A percentile compares a stretch with the other conserved stretches of the same genome.
These are phyloP conservation scores for Kernera saxatilis DNA, from an alignment of 345 rosid genomes.

Conservation along the genomic window DNA sequence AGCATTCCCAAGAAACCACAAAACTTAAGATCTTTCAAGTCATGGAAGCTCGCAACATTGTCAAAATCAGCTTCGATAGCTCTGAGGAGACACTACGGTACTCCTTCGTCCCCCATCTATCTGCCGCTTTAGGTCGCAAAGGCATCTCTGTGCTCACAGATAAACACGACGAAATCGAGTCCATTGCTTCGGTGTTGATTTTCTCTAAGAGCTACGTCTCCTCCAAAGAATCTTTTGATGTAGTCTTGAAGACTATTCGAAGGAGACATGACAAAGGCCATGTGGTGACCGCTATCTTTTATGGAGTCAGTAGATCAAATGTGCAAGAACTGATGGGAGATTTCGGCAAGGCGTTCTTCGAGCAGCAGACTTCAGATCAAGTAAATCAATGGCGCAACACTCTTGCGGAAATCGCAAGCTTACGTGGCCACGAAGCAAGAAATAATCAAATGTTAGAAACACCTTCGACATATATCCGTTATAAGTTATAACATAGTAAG, in stretches of 20 bases:
- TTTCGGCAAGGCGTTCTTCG: no score
- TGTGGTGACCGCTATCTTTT: slow-evolving; percentile 3
- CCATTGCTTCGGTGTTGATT: not conserved
- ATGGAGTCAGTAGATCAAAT: not conserved
- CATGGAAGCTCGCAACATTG: not conserved
- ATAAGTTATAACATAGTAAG: no score
- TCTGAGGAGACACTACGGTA: slow-evolving; percentile 11
- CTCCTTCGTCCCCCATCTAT: slow-evolving; percentile 2
- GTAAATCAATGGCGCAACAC: not conserved
- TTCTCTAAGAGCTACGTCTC: not conserved
- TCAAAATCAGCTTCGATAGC: not conserved
- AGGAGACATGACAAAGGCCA: not conserved
- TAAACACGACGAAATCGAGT: not conserved
- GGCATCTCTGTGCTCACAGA: not conserved
- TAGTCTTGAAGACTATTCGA: not conserved
- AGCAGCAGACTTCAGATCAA: not conserved
- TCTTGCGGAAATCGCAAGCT: not conserved
- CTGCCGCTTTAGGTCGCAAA: slow-evolving; percentile 1
- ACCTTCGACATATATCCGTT: no score
- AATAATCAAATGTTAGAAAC: slow-evolving; percentile 3
- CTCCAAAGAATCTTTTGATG: not conserved
- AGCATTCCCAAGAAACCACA: not conserved
- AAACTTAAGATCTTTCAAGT: not conserved
- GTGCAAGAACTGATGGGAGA: not conserved
- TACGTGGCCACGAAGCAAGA: not conserved